Evolutionary conservation across 179 eudicot species (phyloP).

Genomic region (Camellia oleifera): DNA sequence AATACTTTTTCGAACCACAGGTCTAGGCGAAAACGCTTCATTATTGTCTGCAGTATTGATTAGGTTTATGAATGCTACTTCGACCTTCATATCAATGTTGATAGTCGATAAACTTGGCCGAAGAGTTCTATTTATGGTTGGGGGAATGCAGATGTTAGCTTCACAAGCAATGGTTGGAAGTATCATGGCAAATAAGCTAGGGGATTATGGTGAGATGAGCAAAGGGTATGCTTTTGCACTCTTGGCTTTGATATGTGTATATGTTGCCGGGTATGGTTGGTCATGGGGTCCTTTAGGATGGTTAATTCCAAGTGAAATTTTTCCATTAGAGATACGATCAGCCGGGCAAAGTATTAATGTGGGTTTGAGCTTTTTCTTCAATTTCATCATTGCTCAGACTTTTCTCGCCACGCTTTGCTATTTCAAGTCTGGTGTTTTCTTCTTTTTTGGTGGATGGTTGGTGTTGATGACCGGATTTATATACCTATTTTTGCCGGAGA

Average conservation of each 20-base stretch:
- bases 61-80: conserved; percentile 17
- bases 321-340: conserved; percentile 45
- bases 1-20: conserved; percentile 33
- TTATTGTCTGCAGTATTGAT: conserved; percentile 29
- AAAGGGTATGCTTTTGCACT: conserved; percentile 24
- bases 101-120: conserved; percentile 33
- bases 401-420: conserved; percentile 40
- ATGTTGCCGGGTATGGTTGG: conserved; percentile 34
- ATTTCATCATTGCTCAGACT: conserved; percentile 32
- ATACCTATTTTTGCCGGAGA: conserved; percentile 34
- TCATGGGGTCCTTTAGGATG: conserved; percentile 46
- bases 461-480: conserved; percentile 34
- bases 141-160: conserved; percentile 27
- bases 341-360: conserved; percentile 46
- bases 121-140: conserved; percentile 18
- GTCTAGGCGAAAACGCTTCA: conserved; percentile 35
- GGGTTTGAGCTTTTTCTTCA: conserved; percentile 33
- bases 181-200: conserved; percentile 27
- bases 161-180: conserved; percentile 25
- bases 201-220: conserved; percentile 32
- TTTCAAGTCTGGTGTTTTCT: conserved; percentile 32
- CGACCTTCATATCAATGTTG: conserved; percentile 23
- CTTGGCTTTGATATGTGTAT: conserved; percentile 25
- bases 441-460: conserved; percentile 44
- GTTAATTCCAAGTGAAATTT: conserved; percentile 45